Conservation (phyloP, 2,329 filamentous ascomycete genomes). For the Cladosporium halotolerans region DNA sequence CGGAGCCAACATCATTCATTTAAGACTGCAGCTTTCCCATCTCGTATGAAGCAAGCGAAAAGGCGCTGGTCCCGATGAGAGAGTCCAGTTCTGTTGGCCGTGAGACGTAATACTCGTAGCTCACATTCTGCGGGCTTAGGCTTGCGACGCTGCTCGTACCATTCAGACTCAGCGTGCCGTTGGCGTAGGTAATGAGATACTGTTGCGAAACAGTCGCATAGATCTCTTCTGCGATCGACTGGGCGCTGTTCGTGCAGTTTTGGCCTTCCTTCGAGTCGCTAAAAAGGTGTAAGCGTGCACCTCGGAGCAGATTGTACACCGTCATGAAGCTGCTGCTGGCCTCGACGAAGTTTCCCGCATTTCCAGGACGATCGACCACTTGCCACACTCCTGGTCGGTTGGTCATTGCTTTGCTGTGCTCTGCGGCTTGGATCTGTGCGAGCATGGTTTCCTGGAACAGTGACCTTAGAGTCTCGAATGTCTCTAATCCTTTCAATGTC, state of each 20-base stretch:
- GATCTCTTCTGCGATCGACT: slow-evolving; percentile 32
- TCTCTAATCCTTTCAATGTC: slow-evolving; percentile 16
- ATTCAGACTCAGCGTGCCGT: slow-evolving; percentile 37
- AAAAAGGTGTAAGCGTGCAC: slow-evolving; percentile 35
- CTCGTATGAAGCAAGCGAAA: slow-evolving; percentile 37
- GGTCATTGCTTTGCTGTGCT: slow-evolving; percentile 21
- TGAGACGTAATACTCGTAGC: slow-evolving; percentile 44
- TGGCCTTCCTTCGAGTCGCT: slow-evolving; percentile 9
- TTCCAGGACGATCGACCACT: slow-evolving; percentile 46
- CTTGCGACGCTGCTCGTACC: slow-evolving; percentile 47
- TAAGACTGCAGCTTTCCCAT: slow-evolving; percentile 12
- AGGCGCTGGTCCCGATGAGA: slow-evolving; percentile 36
- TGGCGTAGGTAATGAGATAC: slow-evolving; percentile 40
- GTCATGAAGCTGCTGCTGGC: slow-evolving; percentile 55
- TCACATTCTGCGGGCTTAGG: slow-evolving; percentile 41
- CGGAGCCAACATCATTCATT: too few relatives aligned
- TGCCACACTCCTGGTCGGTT: slow-evolving; percentile 48
- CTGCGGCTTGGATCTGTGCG: slow-evolving; percentile 35
- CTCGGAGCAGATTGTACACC: slow-evolving; percentile 47
- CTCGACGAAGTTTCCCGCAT: slow-evolving; percentile 53
- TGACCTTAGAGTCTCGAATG: slow-evolving; percentile 28
- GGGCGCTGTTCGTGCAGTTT: slow-evolving; percentile 20
- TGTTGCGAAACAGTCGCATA: slow-evolving; percentile 41
- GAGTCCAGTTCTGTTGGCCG: slow-evolving; percentile 35
- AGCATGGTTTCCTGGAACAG: slow-evolving; percentile 36